phyloP scores from a whole-genome alignment of 2,329 filamentous ascomycete species.

The Diaporthe ampelina region DNA sequence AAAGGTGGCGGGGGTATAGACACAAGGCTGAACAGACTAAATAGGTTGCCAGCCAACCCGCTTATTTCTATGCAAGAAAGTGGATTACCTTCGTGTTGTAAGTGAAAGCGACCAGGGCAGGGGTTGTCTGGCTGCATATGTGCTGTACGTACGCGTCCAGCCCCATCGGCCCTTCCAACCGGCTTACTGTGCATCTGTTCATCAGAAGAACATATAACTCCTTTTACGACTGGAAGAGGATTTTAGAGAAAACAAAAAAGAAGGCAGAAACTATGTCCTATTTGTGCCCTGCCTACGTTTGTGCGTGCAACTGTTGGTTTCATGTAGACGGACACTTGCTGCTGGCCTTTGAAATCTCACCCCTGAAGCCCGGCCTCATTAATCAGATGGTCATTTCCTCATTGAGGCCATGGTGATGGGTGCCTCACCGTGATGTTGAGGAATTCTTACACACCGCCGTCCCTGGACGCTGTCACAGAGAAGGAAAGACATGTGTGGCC shows the following conservation, averaged over 20 bases:
- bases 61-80: conserved; percentile 10
- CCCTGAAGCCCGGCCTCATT: not conserved
- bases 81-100: conserved; percentile 9
- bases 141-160: not conserved
- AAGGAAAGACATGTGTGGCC: not conserved
- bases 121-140: conserved; percentile 9
- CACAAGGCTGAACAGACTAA: conserved; percentile 23
- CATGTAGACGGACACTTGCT: not conserved
- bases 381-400: not conserved
- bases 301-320: not conserved
- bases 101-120: conserved; percentile 18
- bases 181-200: not conserved
- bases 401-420: not conserved
- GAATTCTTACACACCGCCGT: not conserved
- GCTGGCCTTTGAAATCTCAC: not conserved
- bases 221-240: not conserved
- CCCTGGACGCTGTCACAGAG: not conserved
- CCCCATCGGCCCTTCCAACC: not conserved
- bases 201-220: not conserved
- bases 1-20: conserved; percentile 24
- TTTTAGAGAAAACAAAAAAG: not conserved
- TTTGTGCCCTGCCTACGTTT: not conserved
- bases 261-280: not conserved
- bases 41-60: not conserved
- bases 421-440: not conserved